Conservation (phyloP, 768 basidiomycete genomes). For the Mrakia frigida region DNA sequence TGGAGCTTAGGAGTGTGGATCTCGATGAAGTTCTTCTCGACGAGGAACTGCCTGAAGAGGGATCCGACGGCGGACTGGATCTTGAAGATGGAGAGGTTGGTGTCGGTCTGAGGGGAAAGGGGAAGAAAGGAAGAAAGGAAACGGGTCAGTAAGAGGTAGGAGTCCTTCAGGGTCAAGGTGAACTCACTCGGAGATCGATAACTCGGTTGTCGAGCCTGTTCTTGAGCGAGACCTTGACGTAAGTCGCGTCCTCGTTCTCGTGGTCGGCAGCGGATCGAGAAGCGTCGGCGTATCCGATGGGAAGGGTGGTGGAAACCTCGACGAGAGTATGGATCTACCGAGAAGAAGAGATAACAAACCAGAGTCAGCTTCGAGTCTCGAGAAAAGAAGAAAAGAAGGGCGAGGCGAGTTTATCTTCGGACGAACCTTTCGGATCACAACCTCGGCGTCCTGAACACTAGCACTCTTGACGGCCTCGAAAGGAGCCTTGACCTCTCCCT, state of each 20-base stretch:
- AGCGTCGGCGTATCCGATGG: conserved; percentile 91
- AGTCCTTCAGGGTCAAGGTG: no score
- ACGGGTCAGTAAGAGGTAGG: not conserved
- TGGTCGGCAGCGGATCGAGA: conserved; percentile 68
- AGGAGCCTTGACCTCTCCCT: conserved; percentile 72
- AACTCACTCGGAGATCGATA: conserved; percentile 79
- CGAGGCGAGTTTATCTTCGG: not conserved
- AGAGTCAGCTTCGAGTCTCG: conserved; percentile 14
- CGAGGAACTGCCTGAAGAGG: conserved; percentile 78
- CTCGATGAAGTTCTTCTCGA: conserved; percentile 71
- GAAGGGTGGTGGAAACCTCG: conserved; percentile 68
- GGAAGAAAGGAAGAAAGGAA: not conserved
- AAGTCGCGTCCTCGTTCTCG: conserved; percentile 46
- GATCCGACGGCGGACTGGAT: conserved; percentile 83
- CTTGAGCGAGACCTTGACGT: conserved; percentile 72
- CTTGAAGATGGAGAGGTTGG: conserved; percentile 93
- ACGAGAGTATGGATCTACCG: conserved; percentile 72
- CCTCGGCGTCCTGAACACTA: conserved; percentile 76
- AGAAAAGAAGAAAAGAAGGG: not conserved
- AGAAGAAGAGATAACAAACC: not conserved
- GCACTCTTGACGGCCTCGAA: conserved; percentile 87
- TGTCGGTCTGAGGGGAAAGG: conserved; percentile 60
- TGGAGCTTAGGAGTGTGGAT: conserved; percentile 98
- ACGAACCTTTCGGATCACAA: conserved; percentile 72
- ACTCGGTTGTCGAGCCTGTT: conserved; percentile 92